Percentiles rank a stretch among this genome's conserved stretches.
Conservation (phyloP, 106 monocot species). For the Dioscorea zingiberensis region DNA sequence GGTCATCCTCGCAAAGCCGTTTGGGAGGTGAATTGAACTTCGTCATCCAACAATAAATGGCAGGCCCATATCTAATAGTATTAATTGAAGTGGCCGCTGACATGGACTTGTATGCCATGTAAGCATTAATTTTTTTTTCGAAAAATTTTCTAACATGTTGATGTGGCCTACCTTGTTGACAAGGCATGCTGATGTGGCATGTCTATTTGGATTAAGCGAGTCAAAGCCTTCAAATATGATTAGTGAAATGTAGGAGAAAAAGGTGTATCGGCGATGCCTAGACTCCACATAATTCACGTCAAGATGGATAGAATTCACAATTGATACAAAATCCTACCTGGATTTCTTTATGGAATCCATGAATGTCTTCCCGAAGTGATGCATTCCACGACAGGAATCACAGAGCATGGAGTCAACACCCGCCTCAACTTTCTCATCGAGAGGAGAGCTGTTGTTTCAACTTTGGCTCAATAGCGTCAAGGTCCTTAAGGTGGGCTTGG, state of each 20-base stretch:
- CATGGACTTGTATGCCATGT: no score
- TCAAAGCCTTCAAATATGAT: no score
- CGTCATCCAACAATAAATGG: no score
- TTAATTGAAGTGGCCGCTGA: no score
- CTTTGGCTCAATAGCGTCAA: conserved; percentile 27
- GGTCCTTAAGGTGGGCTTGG: conserved; percentile 19
- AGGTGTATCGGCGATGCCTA: conserved; percentile 65
- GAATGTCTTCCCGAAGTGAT: conserved; percentile 43
- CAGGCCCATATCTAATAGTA: no score
- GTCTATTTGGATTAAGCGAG: no score
- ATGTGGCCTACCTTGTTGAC: no score
- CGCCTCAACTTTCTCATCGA: conserved; percentile 28
- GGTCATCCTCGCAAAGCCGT: no score
- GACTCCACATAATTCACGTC: conserved; percentile 47
- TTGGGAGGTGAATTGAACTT: no score
- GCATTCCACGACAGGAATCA: conserved; percentile 49
- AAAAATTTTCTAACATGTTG: no score
- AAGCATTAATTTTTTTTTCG: no score
- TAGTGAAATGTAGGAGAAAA: conserved; percentile 80
- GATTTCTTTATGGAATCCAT: conserved; percentile 44
- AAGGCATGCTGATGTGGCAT: no score
- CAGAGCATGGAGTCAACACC: conserved; percentile 60
- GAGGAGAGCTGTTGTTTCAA: conserved; percentile 18
- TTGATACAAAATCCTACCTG: conserved; percentile 47
- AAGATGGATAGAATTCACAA: conserved; percentile 48